These are phyloP conservation scores for Begonia masoniana DNA, from an alignment of 306 rosid genomes.

Conservation along the genomic window DNA sequence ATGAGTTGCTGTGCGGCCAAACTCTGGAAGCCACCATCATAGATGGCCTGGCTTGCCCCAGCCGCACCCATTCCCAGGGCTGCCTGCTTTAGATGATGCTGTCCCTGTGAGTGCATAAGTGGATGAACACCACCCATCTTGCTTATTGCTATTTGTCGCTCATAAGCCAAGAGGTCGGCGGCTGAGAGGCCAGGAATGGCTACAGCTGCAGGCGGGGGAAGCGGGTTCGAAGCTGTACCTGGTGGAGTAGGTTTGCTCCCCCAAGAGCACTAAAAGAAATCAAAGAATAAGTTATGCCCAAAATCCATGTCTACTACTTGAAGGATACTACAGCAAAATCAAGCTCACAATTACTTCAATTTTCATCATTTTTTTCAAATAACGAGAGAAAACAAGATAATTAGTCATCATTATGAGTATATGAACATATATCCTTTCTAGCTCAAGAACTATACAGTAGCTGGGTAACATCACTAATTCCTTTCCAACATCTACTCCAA, in stretches of 20 bases:
- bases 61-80: constrained; percentile 55
- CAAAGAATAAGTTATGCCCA: too few relatives aligned
- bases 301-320: too few relatives aligned
- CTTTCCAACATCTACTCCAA: too few relatives aligned
- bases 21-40: constrained; percentile 89
- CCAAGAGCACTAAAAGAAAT: constrained; percentile 67
- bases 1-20: constrained; percentile 94
- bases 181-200: constrained; percentile 65
- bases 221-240: constrained; percentile 89
- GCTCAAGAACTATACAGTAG: too few relatives aligned
- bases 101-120: constrained; percentile 76
- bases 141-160: constrained; percentile 83
- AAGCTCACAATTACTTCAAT: too few relatives aligned
- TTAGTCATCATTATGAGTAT: too few relatives aligned
- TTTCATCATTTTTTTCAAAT: too few relatives aligned
- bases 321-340: too few relatives aligned
- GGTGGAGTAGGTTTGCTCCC: constrained; percentile 99
- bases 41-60: constrained; percentile 94
- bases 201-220: constrained; percentile 77
- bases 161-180: constrained; percentile 53
- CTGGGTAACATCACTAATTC: too few relatives aligned
- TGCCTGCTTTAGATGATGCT: constrained; percentile 77
- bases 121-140: constrained; percentile 87
- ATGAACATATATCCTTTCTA: too few relatives aligned
- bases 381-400: too few relatives aligned